phyloP scores from a whole-genome alignment of 2,329 filamentous ascomycete genomes.

The Westerdykella ornata region DNA sequence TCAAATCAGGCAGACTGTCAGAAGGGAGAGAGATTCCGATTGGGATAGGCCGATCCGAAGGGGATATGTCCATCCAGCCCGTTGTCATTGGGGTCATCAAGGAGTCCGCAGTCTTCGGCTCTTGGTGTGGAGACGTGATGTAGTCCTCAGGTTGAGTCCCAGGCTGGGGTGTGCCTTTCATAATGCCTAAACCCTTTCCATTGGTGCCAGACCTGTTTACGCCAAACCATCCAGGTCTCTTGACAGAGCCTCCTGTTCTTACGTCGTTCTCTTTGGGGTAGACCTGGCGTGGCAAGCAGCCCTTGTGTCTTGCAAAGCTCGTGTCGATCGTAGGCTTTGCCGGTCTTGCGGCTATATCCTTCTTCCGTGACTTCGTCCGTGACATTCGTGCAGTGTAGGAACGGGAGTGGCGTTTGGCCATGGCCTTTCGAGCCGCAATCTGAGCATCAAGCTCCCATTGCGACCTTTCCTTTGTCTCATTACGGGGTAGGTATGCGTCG shows the following conservation, averaged over 20 bases:
- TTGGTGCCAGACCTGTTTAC: conserved; percentile 22
- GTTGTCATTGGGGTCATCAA: conserved; percentile 22
- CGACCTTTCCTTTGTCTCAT: conserved; percentile 11
- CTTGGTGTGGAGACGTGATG: conserved; percentile 6
- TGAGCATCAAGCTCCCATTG: conserved; percentile 23
- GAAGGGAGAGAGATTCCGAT: conserved; percentile 64
- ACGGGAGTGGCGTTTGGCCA: conserved; percentile 28
- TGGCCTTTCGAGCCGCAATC: conserved; percentile 20
- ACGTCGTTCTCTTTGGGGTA: conserved; percentile 31
- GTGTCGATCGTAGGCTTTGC: conserved; percentile 59
- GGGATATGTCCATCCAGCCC: conserved; percentile 52
- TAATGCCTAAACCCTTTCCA: conserved; percentile 32
- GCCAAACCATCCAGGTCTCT: conserved; percentile 28
- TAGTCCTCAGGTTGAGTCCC: conserved; percentile 5
- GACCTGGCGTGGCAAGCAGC: conserved; percentile 43
- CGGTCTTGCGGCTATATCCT: conserved; percentile 55
- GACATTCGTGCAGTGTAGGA: conserved; percentile 33
- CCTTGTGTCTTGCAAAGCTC: conserved; percentile 51
- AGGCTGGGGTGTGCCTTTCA: conserved; percentile 30
- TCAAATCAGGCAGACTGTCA: conserved; percentile 41
- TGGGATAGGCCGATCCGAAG: conserved; percentile 63
- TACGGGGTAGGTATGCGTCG: conserved; percentile 14
- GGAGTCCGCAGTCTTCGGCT: conserved; percentile 26
- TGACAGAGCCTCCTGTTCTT: conserved; percentile 15
- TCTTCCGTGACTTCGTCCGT: conserved; percentile 51